Evolutionary conservation across 768 basidiomycete genomes (phyloP), one percentile per base, ranked within the genome.

Genomic region (Leucosporidium creatinivorum): DNA sequence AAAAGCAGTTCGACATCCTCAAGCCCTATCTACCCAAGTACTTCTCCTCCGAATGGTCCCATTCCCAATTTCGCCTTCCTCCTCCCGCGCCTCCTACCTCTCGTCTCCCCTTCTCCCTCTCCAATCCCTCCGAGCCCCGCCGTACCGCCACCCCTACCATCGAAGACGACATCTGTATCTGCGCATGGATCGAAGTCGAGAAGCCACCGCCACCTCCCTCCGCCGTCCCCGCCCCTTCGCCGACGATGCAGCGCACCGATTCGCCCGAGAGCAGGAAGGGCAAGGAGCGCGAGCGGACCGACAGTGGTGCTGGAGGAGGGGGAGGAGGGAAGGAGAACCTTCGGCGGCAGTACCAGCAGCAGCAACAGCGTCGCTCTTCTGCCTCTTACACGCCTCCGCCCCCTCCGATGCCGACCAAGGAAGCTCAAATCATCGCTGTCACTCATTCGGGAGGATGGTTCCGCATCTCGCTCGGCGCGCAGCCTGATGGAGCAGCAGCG

Each of bases 1-100:
- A 89, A 68, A 92, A 89, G 10, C 84, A 88, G 9, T 83, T 93
- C 73, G 90, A 88, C 1, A 85, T 87, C 6, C 79, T 94, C 57
- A 84, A 87, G 21, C 86, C 88, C 4, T 92, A 87, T 75, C 79
- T 94, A 15, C 91, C 91, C 23, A 89, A 88, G 69, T 94, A 94
- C 77, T 93, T 96, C 76, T 86, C 87, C 75, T 93, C 91, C n/a
- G 88, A 93, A 77, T 94, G 92, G 93, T 93, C 92, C 0, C 93
- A 94, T 75, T 90, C 92, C 19, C 88, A 90, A 72, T 96, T 89
- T 77, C 85, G 89, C 52, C 89, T 96, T 75, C 92, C 92, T 4
- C 81, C 87, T 3, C 89, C 91, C 73, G 87, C 87, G 2, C 81
- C 91, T 12, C 90, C 93, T 70, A 87, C 61, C 26, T 71, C 68